These are phyloP conservation scores for Hygrocybe punicea DNA, from an alignment of 768 basidiomycete genomes.

Conservation along the genomic window DNA sequence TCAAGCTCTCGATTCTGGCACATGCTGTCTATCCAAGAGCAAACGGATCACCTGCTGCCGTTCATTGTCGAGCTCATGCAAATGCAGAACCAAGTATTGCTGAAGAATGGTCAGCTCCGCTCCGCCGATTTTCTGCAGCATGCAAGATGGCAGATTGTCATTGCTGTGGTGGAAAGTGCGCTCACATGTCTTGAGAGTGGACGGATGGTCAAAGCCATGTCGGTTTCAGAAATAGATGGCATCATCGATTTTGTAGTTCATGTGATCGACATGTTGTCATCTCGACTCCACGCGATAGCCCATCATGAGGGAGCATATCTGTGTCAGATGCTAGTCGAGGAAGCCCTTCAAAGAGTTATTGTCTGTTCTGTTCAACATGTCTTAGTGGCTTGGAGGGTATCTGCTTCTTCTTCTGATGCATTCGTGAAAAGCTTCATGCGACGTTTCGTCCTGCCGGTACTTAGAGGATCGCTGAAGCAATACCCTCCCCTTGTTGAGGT, in stretches of 20 bases:
- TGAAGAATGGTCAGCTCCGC: slow-evolving; percentile 13
- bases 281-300: slow-evolving; percentile 6
- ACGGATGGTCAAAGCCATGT: neutral
- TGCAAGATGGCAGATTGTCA: slow-evolving; percentile 14
- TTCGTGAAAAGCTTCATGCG: slow-evolving; percentile 8
- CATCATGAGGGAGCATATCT: no score
- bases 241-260: slow-evolving; percentile 13
- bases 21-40: slow-evolving; percentile 11
- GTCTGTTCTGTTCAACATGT: no score
- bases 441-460: slow-evolving; percentile 3
- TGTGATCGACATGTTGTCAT: slow-evolving; percentile 9
- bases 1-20: slow-evolving; percentile 15
- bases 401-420: no score
- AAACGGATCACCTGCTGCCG: slow-evolving; percentile 12
- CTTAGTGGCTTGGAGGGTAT: no score
- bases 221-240: slow-evolving; percentile 7
- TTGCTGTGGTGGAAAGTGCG: slow-evolving; percentile 12
- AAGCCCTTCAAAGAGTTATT: no score
- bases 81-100: slow-evolving; percentile 11
- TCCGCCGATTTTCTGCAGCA: slow-evolving; percentile 4
- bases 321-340: no score
- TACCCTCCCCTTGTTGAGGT: slow-evolving; percentile 14
- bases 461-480: slow-evolving; percentile 7
- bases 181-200: neutral
- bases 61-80: slow-evolving; percentile 14